Percentiles rank a stretch among this genome's conserved stretches.
These are phyloP conservation scores for Pseudogymnoascus sp. DNA, from an alignment of 2,329 filamentous ascomycete genomes.

Conservation along the genomic window DNA sequence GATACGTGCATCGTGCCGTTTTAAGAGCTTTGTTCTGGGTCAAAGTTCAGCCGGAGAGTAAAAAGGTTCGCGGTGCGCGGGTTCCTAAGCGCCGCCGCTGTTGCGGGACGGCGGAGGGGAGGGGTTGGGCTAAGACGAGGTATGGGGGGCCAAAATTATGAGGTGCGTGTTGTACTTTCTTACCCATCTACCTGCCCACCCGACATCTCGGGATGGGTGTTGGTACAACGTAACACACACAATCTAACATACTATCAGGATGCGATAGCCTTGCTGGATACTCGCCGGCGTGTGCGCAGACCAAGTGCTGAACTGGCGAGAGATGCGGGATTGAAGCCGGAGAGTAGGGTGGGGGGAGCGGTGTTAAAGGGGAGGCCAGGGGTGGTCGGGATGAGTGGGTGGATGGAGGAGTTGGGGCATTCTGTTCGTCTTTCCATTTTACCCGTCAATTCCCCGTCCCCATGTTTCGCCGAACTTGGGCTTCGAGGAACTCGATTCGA, in stretches of 20 bases:
- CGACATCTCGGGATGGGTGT: too few species aligned
- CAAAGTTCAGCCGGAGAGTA: background rate
- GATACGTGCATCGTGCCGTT: too few species aligned
- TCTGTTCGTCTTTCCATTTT: slow-evolving; percentile 32
- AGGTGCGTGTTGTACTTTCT: background rate
- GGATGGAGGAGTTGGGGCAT: slow-evolving; percentile 70
- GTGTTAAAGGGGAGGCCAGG: background rate
- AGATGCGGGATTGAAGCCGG: background rate
- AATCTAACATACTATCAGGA: background rate
- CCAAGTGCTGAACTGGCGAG: background rate
- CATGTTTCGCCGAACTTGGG: background rate
- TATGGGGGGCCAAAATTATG: background rate
- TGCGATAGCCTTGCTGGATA: background rate
- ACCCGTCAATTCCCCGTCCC: background rate
- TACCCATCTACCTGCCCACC: background rate
- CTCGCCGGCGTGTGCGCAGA: background rate
- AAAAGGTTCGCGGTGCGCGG: background rate
- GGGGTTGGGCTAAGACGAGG: background rate
- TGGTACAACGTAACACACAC: background rate
- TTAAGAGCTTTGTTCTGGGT: background rate
- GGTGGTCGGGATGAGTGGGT: slow-evolving; percentile 71
- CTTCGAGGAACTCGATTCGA: too few species aligned
- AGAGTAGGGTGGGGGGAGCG: background rate
- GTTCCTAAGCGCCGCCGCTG: background rate
- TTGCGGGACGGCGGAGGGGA: background rate